Base-by-base conservation (phyloP, 2,329 filamentous ascomycete genomes). In the Alternaria alternata region DNA sequence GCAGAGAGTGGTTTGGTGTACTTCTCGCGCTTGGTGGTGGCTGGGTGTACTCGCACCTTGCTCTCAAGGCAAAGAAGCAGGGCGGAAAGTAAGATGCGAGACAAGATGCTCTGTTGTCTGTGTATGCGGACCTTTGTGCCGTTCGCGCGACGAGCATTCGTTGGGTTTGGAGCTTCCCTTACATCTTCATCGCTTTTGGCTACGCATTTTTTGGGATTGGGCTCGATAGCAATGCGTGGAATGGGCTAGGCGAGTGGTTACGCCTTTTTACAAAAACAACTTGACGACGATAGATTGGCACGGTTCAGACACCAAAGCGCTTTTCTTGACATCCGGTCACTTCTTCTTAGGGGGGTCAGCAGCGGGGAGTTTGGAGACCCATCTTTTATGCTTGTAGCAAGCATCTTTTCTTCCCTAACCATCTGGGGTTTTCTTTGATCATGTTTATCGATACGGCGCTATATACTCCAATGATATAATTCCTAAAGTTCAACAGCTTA, bases 1-100 rank as follows among this genome's bases (percentile, higher is more conserved):
- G 71, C 11, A 72, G 74, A 43, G 81, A 83, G 61, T 72, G 75
- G 58, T 67, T 79, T n/a, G 81, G 81, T 57, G 81, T 83, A 11
- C 54, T 79, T n/a, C 65, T 82, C 28, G 81, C 81, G 32, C 68
- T 83, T 7, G 78, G 81, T 12, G 81, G 81, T 28, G 81, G 80
- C 38, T 81, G 80, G 68, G 73, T 81, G 20, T 83, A 83, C 72
- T 81, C 79, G 38, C 80, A 82, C 63, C 64, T 79, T 49, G 73
- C 75, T 16, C 65, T 78, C 58, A 76, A 76, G 58, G 74, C 75
- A 41, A 78, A 76, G 66, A 71, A 75, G 65, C 69, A 74, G 59
- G 68, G 66, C 22, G 66, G 65, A 46, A 71, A 72, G 55, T 71
- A 71, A 70, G 38, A 47, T 12, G 52, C 51, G 57, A 18, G n/a